Percentiles rank a stretch among this genome's conserved stretches.
Evolutionary conservation across 192 early-diverging fungal species (phyloP).

Genomic region (Coemansia aciculifera): DNA sequence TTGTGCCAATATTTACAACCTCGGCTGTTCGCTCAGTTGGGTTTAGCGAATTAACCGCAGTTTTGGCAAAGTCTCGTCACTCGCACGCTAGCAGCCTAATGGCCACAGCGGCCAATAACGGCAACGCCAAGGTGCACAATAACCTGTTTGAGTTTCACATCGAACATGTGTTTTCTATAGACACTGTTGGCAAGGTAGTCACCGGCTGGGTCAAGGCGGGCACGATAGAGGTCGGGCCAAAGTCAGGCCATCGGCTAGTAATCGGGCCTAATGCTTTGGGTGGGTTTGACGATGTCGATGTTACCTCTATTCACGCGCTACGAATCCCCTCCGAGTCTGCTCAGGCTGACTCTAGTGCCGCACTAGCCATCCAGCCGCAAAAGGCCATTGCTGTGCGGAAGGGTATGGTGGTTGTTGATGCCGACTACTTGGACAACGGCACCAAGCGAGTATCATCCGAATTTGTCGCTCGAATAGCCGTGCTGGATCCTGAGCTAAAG

Average conservation of each 20-base stretch:
- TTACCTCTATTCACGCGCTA: slow-evolving; percentile 81
- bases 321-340: slow-evolving; percentile 71
- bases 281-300: slow-evolving; percentile 63
- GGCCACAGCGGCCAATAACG: slow-evolving; percentile 20
- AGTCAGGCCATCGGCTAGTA: slow-evolving; percentile 32
- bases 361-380: slow-evolving; percentile 64
- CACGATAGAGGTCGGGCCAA: slow-evolving; percentile 46
- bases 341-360: slow-evolving; percentile 72
- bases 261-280: slow-evolving; percentile 70
- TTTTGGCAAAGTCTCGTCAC: slow-evolving; percentile 65
- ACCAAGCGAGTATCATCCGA: slow-evolving; percentile 21
- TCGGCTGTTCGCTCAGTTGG: slow-evolving; percentile 78
- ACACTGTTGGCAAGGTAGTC: slow-evolving; percentile 64
- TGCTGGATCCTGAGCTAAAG: slow-evolving; percentile 24
- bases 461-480: slow-evolving; percentile 29
- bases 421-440: slow-evolving; percentile 10
- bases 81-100: neutral
- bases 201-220: slow-evolving; percentile 63
- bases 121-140: slow-evolving; percentile 21
- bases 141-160: slow-evolving; percentile 70
- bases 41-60: slow-evolving; percentile 69
- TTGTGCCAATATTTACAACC: slow-evolving; percentile 81
- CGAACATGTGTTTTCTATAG: slow-evolving; percentile 71
- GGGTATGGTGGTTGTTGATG: slow-evolving; percentile 60
- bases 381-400: slow-evolving; percentile 36